A percentile compares a stretch with the other conserved stretches of the same genome.
phyloP scores from a whole-genome alignment of 495 filamentous ascomycete species.

The Podospora pseudopauciseta region DNA sequence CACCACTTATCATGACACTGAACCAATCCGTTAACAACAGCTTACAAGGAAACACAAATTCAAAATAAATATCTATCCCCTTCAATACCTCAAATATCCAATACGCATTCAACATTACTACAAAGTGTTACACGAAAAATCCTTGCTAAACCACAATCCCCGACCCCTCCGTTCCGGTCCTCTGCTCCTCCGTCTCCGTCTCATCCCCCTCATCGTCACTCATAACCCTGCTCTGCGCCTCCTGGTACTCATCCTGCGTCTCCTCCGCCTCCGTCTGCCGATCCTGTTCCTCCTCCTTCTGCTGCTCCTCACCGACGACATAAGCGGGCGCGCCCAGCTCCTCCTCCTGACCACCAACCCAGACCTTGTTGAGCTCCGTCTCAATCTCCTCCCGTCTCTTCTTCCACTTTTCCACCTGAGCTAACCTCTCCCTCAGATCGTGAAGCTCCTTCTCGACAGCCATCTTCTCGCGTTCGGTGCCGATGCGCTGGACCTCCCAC shows the following conservation, averaged over 20 bases:
- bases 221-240: not conserved
- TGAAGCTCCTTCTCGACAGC: slow-evolving; percentile 84
- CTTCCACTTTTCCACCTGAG: slow-evolving; percentile 82
- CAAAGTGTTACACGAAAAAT: not conserved
- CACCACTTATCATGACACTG: no score
- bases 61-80: no score
- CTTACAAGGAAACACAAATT: no score
- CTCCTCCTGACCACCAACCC: slow-evolving; percentile 49
- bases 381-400: slow-evolving; percentile 70
- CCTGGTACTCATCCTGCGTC: slow-evolving; percentile 10
- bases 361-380: slow-evolving; percentile 51
- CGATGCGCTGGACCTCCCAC: slow-evolving; percentile 91
- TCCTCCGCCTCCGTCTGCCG: not conserved
- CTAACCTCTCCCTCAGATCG: slow-evolving; percentile 73
- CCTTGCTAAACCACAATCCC: slow-evolving; percentile 7
- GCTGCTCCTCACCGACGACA: slow-evolving; percentile 19
- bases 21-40: no score
- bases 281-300: not conserved
- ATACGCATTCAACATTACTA: not conserved
- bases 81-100: not conserved
- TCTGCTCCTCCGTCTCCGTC: slow-evolving; percentile 4
- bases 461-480: slow-evolving; percentile 85
- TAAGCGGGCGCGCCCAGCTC: slow-evolving; percentile 43
- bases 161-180: not conserved
- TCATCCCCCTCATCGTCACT: not conserved